These are phyloP conservation scores for Phytophthora pinifolia DNA, from an alignment of 352 stramenopile species.

Conservation along the genomic window DNA sequence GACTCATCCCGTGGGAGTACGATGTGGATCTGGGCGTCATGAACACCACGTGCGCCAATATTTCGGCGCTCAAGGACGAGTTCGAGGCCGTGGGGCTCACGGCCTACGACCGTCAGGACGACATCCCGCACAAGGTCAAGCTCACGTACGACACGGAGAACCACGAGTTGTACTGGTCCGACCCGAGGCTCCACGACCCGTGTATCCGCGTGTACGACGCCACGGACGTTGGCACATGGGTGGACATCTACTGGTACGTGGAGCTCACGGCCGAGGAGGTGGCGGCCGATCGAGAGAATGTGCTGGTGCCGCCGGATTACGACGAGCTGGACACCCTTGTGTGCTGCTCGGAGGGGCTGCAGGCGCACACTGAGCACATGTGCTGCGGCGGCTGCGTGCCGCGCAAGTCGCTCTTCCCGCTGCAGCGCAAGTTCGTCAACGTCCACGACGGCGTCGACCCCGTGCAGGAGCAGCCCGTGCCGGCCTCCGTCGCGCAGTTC, in stretches of 20 bases:
- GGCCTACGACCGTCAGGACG: constrained; percentile 67
- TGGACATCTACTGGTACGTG: constrained; percentile 86
- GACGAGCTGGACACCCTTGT: constrained; percentile 64
- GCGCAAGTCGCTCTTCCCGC: constrained; percentile 57
- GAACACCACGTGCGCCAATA: constrained; percentile 67
- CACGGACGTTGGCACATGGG: constrained; percentile 58
- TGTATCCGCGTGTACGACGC: constrained; percentile 78
- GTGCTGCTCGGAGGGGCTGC: constrained; percentile 71
- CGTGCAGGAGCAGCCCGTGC: constrained; percentile 58
- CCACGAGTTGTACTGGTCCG: constrained; percentile 79
- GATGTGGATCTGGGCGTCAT: constrained; percentile 81
- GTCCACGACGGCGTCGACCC: constrained; percentile 47
- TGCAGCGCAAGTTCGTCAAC: constrained; percentile 45
- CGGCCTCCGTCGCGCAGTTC: constrained; percentile 55
- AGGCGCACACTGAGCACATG: constrained; percentile 66
- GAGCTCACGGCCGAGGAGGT: constrained; percentile 53
- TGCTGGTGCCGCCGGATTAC: constrained; percentile 62
- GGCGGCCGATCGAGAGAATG: constrained; percentile 37
- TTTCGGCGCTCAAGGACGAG: constrained; percentile 67
- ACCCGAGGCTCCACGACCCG: constrained; percentile 69
- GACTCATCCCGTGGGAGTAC: constrained; percentile 81
- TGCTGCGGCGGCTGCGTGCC: constrained; percentile 77
- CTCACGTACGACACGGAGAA: constrained; percentile 86
- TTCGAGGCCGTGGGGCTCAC: constrained; percentile 61
- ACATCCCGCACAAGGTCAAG: constrained; percentile 82